phyloP scores from a whole-genome alignment of 1,284 basidiomycete species.

The Sporisorium reilianum region DNA sequence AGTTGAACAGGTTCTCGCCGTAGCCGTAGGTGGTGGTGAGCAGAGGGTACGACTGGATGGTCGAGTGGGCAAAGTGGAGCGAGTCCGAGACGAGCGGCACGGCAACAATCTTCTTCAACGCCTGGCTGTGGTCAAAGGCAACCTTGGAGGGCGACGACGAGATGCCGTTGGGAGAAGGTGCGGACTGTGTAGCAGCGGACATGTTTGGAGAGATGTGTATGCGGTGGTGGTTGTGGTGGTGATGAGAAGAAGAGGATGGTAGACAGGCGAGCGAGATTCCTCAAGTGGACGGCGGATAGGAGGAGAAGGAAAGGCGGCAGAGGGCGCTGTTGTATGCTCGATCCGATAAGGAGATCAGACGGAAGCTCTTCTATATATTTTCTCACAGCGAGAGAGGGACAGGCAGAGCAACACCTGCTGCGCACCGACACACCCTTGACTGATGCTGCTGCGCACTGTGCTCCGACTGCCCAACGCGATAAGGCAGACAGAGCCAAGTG shows the following conservation, averaged over 20 bases:
- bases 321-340: background rate
- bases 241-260: too few relatives aligned
- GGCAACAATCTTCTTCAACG: slow-evolving; percentile 53
- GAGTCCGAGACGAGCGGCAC: slow-evolving; percentile 64
- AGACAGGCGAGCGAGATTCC: background rate
- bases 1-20: slow-evolving; percentile 54
- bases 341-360: slow-evolving; percentile 1
- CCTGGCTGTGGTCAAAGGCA: slow-evolving; percentile 53
- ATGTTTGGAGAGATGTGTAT: slow-evolving; percentile 12
- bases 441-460: background rate
- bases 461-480: slow-evolving; percentile 7
- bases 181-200: slow-evolving; percentile 51
- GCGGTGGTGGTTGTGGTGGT: slow-evolving; percentile 8
- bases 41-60: slow-evolving; percentile 60
- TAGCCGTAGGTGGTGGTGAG: slow-evolving; percentile 59
- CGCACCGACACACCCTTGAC: background rate
- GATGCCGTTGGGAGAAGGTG: slow-evolving; percentile 41
- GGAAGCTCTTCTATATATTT: background rate
- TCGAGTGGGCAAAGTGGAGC: slow-evolving; percentile 57
- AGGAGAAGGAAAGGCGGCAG: background rate
- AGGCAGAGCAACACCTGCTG: background rate
- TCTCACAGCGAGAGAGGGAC: background rate
- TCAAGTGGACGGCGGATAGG: background rate
- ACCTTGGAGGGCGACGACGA: slow-evolving; percentile 42
- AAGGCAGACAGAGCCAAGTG: slow-evolving; percentile 6